These are phyloP conservation scores for Phytophthora syringae DNA, from an alignment of 352 stramenopile genomes.

Conservation along the genomic window DNA sequence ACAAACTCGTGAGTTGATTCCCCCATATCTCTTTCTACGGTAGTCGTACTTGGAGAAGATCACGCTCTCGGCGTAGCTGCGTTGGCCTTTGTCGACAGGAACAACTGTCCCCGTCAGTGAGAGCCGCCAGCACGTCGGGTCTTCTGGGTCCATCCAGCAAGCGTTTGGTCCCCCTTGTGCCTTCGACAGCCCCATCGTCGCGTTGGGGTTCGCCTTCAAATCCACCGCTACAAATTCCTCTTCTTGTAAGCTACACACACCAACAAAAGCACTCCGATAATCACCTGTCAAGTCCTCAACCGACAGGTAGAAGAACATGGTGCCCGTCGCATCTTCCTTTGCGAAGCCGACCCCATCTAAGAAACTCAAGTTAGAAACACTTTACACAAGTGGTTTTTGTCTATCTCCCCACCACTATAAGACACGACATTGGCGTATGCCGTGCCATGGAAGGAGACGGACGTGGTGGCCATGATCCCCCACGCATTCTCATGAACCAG, in stretches of 20 bases:
- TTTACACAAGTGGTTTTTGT: no score
- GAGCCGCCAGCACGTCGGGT: conserved; percentile 76
- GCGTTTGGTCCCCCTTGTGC: conserved; percentile 49
- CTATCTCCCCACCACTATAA: conserved; percentile 63
- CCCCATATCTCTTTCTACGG: background rate
- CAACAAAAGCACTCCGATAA: background rate
- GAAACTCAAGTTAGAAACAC: background rate
- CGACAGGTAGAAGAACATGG: conserved; percentile 77
- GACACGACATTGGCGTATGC: conserved; percentile 67
- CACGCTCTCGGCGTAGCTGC: conserved; percentile 51
- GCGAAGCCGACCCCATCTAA: conserved; percentile 61
- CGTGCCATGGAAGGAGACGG: conserved; percentile 50
- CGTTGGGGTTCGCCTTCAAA: conserved; percentile 54
- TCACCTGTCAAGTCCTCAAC: conserved; percentile 42
- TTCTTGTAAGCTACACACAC: no score
- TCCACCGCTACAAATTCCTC: conserved; percentile 42
- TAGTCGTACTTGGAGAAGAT: conserved; percentile 59
- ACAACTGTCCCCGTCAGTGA: conserved; percentile 57
- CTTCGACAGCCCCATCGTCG: conserved; percentile 62
- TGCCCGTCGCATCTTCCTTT: conserved; percentile 54
- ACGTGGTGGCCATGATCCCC: conserved; percentile 68
- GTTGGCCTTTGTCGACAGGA: conserved; percentile 40
- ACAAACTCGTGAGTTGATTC: background rate
- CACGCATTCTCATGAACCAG: conserved; percentile 69
- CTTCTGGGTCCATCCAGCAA: conserved; percentile 68